Base-by-base conservation (phyloP, 441 rosid species). In the Eutrema salsugineum region DNA sequence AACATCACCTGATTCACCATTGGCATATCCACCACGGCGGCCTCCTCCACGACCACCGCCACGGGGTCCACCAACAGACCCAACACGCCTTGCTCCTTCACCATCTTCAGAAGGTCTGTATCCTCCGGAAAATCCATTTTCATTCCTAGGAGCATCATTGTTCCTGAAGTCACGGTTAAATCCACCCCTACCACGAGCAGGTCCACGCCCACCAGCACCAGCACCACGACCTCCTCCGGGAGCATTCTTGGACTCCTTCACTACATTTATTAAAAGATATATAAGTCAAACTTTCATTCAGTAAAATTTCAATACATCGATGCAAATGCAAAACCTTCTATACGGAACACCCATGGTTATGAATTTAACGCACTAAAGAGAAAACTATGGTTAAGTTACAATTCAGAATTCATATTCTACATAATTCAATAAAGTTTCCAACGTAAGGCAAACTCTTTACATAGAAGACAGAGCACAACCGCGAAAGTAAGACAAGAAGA, bases 1-100 rank as follows among this genome's bases (percentile, higher is more conserved):
- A 0, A 56, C 56, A 71, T 77, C 80, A 64, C 76, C 80, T 1
- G 68, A 50, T 64, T 77, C 75, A 5, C 80, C 80, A 57, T 71
- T 76, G 33, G 72, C 27, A 15, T 6, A 70, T 11, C 71, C 75
- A 36, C 69, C 79, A 58, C 66, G 55, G 32, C 51, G 66, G 14
- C 56, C 56, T 32, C 68, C 68, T 16, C 70, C 66, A 9, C 66
- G 62, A 53, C 78, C 57, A 53, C 44, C 64, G 32, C 33, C 40
- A 12, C 72, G 72, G 72, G 9, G 35, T 24, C 76, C 76, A 43
- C 61, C 76, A 72, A 33, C 70, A 54, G 32, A 2, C 3, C 71
- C 79, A 57, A 59, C 67, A 44, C 68, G 61, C 46, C 72, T 77
- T 22, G 35, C 77, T 35, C 72, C 77, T 42, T 77, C 80, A 2